Evolutionary conservation across 2,329 filamentous ascomycete genomes (phyloP), one percentile per base, ranked within the genome.

Genomic region (Podosphaera fusca): DNA sequence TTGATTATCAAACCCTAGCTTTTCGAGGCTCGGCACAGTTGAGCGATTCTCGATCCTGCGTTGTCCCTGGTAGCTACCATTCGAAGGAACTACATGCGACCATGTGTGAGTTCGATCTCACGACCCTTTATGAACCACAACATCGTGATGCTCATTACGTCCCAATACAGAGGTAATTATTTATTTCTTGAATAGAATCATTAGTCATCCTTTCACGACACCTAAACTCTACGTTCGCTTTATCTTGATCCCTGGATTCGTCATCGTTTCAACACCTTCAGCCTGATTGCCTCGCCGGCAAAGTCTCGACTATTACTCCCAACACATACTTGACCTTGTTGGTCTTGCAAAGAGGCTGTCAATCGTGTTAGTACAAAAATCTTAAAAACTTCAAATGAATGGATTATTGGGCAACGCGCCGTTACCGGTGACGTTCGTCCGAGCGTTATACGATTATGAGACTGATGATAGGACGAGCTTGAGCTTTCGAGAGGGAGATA

Each of bases 391-490:
- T 57, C 61, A 62, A 65, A 82, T 82, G 79, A 82, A 82, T 69
- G 77, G 78, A 61, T 72, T 80, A 61, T 72, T 78, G 64, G 75
- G 76, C 60, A 74, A 76, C 61, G 73, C 78, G 66, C 77, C 79
- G 59, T 74, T 74, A 60, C 78, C 80, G 68, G 80, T 82, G 67
- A 83, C 95, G 75, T 96, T 92, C 68, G 92, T 98, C 66, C 85
- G 88, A 67, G 92, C 92, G 52, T 78, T 96, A 61, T 98, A 96
- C 75, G 87, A 95, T 74, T 98, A 96, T 74, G 87, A 95, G 67
- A 87, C 92, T 66, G 90, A 98, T 72, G 92, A 98, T 71, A 82
- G 87, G 65, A 96, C 90, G 53, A 95, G 89, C 72, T 73, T 98
- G 68, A 96, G 89, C 72, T 98, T 98, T 71, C 87, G 87, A 65